Conservation (phyloP, 805 yeast genomes). For the Grigorovia transvaalensis region DNA sequence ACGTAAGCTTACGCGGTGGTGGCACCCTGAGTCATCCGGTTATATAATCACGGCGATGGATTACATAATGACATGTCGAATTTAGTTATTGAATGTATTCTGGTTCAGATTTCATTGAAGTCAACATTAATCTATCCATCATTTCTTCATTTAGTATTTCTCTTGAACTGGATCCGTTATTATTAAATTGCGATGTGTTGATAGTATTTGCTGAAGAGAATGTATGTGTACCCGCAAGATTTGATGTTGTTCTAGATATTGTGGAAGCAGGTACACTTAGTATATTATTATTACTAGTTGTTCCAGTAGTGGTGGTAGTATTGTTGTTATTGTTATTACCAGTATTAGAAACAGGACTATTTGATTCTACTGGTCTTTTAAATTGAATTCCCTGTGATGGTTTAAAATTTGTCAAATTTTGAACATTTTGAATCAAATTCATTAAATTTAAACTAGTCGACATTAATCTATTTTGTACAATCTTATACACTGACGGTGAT, state of each 20-base stretch:
- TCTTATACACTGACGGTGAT: slow-evolving; percentile 68
- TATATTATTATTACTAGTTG: slow-evolving; percentile 1
- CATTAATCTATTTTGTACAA: slow-evolving; percentile 60
- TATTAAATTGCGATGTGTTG: background rate
- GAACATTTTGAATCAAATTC: slow-evolving; percentile 38
- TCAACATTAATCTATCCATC: slow-evolving; percentile 23
- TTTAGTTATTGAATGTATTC: slow-evolving; percentile 15
- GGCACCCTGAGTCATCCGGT: too few species aligned
- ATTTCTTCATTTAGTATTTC: slow-evolving; percentile 20
- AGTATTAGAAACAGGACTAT: slow-evolving; percentile 2
- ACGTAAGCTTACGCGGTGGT: too few species aligned
- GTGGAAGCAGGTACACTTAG: slow-evolving; percentile 6
- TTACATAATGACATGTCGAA: too few species aligned
- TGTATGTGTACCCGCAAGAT: slow-evolving; percentile 1
- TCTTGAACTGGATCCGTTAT: background rate
- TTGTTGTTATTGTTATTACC: background rate
- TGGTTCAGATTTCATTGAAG: slow-evolving; percentile 26
- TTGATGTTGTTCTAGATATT: slow-evolving; percentile 4
- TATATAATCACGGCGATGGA: too few species aligned
- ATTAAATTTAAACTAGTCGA: slow-evolving; percentile 36
- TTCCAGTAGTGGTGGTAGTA: background rate
- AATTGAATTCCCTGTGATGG: slow-evolving; percentile 45
- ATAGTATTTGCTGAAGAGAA: slow-evolving; percentile 1
- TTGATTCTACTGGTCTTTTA: slow-evolving; percentile 2
- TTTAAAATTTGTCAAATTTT: slow-evolving; percentile 42